phyloP scores from a whole-genome alignment of 129 eudicot species.

The Chrysanthemum seticuspe region DNA sequence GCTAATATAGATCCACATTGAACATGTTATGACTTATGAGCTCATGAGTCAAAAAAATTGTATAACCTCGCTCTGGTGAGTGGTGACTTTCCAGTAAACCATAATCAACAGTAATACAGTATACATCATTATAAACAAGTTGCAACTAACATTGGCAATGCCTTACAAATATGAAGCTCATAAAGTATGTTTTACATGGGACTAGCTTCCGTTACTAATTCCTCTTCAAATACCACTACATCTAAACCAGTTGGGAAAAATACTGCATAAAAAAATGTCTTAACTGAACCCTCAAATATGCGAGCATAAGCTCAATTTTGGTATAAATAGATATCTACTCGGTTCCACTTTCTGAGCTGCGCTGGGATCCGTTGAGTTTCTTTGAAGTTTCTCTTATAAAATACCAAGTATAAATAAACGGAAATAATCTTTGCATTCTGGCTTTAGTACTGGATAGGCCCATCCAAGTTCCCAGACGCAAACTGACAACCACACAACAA shows the following conservation, averaged over 20 bases:
- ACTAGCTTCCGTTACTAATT: not conserved
- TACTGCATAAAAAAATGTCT: constrained; percentile 22
- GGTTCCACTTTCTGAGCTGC: constrained; percentile 6
- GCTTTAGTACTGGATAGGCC: constrained; percentile 75
- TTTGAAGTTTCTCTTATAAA: constrained; percentile 1
- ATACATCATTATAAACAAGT: not conserved
- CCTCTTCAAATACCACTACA: not conserved
- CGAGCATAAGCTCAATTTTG: constrained; percentile 5
- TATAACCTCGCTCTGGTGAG: too few species aligned
- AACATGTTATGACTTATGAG: too few species aligned
- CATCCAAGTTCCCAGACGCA: constrained; percentile 95
- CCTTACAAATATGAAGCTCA: not conserved
- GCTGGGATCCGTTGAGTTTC: constrained; percentile 4
- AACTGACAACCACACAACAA: constrained; percentile 47
- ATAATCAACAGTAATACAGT: too few species aligned
- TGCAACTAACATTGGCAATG: not conserved
- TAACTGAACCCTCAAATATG: constrained; percentile 23
- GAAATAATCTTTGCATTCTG: constrained; percentile 9
- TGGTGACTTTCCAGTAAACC: too few species aligned
- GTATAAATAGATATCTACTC: constrained; percentile 20
- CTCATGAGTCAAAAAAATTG: too few species aligned
- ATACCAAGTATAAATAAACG: constrained; percentile 7
- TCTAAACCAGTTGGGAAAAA: constrained; percentile 13
- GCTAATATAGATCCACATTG: too few species aligned
- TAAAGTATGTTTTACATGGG: constrained; percentile 3